These are phyloP conservation scores for Aspergillus aculeatus DNA, from an alignment of 2,329 filamentous ascomycete genomes.

Conservation along the genomic window DNA sequence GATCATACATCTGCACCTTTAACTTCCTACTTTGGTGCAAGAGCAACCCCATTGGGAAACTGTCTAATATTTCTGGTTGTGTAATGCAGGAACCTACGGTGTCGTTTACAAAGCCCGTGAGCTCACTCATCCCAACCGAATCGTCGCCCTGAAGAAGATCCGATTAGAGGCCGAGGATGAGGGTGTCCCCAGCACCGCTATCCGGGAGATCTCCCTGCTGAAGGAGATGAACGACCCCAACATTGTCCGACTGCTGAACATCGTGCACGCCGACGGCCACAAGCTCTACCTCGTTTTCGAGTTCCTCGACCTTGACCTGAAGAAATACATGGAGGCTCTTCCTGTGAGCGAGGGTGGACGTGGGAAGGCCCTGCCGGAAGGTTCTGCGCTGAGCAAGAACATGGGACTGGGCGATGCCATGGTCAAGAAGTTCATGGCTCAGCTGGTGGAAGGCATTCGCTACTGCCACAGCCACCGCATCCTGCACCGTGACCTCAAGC, in stretches of 20 bases:
- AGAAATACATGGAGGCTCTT: conserved; percentile 94
- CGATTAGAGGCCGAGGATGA: conserved; percentile 93
- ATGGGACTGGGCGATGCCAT: conserved; percentile 75
- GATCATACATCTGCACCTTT: not conserved
- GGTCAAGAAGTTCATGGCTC: conserved; percentile 90
- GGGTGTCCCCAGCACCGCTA: conserved; percentile 86
- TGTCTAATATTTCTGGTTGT: conserved; percentile 1
- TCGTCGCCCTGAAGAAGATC: conserved; percentile 93
- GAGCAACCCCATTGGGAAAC: not conserved
- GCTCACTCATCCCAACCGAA: conserved; percentile 75
- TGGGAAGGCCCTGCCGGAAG: conserved; percentile 80
- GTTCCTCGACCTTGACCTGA: conserved; percentile 86
- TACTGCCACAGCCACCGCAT: conserved; percentile 90
- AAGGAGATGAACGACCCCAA: conserved; percentile 94
- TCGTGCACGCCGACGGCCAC: conserved; percentile 90
- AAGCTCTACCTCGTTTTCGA: conserved; percentile 93
- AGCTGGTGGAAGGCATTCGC: conserved; percentile 77
- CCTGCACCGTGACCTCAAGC: conserved; percentile 84
- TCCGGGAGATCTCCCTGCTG: conserved; percentile 88
- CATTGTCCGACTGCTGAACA: conserved; percentile 84
- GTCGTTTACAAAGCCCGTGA: conserved; percentile 94
- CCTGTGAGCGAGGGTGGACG: conserved; percentile 80
- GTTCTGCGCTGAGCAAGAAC: conserved; percentile 62
- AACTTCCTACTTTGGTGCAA: not conserved
- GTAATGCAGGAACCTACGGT: conserved; percentile 74